Evolutionary conservation across 2,329 filamentous ascomycete genomes (phyloP).

Genomic region (Chrysosporium keratinophilum): DNA sequence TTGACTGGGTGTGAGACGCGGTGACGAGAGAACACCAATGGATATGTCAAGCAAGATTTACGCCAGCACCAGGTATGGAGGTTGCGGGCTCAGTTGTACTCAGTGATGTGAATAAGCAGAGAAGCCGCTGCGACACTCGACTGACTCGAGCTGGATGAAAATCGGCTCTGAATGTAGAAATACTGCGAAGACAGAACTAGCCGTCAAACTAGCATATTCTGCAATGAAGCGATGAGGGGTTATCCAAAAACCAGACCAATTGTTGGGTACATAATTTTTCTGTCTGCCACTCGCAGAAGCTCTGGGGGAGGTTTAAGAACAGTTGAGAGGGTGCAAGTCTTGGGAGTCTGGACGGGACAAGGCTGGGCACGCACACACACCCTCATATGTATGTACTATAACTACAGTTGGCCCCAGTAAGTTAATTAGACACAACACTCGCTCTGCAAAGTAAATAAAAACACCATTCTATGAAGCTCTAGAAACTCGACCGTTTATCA

Average conservation of each 20-base stretch:
- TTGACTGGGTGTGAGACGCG: not conserved
- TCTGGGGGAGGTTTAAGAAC: not conserved
- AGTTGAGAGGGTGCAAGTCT: too few relatives aligned
- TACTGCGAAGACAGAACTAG: not conserved
- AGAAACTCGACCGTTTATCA: too few relatives aligned
- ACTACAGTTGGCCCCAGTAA: too few relatives aligned
- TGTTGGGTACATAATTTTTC: not conserved
- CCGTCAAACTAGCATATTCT: not conserved
- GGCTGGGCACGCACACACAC: too few relatives aligned
- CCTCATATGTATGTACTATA: too few relatives aligned
- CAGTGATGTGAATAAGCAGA: not conserved
- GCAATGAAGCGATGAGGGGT: not conserved
- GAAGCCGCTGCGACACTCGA: not conserved
- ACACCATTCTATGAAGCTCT: too few relatives aligned
- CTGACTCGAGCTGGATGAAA: not conserved
- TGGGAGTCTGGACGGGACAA: too few relatives aligned
- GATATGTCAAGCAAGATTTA: not conserved
- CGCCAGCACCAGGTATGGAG: not conserved
- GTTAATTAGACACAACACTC: too few relatives aligned
- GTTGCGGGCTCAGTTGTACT: not conserved
- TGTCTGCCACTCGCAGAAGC: not conserved
- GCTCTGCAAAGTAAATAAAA: too few relatives aligned
- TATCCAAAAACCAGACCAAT: not conserved
- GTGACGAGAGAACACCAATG: not conserved
- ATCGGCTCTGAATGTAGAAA: not conserved